A percentile compares a stretch with the other conserved stretches of the same genome.
phyloP scores from a whole-genome alignment of 306 rosid genomes.

The Begonia masoniana region DNA sequence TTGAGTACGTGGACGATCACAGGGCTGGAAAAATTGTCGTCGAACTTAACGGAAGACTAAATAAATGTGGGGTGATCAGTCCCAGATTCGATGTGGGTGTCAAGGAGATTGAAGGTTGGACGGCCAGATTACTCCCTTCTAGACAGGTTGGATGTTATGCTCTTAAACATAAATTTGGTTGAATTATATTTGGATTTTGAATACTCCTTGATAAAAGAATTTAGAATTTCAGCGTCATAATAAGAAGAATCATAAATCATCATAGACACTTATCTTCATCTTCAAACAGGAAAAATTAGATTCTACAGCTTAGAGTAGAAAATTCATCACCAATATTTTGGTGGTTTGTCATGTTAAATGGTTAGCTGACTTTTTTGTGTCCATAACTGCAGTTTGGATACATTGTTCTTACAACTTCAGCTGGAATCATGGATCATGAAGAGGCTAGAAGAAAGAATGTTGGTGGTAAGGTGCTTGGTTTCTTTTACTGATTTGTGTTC shows the following conservation, averaged over 20 bases:
- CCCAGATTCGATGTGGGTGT: slow-evolving; percentile 51
- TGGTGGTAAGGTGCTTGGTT: slow-evolving; percentile 42
- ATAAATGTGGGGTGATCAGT: slow-evolving; percentile 48
- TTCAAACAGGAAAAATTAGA: too few species aligned
- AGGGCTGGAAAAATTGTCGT: slow-evolving; percentile 48
- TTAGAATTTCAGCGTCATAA: too few species aligned
- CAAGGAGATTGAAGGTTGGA: slow-evolving; percentile 45
- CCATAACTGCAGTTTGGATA: slow-evolving; percentile 24
- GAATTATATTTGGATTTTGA: background rate
- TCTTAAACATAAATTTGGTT: background rate
- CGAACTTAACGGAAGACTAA: slow-evolving; percentile 41
- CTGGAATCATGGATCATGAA: slow-evolving; percentile 42
- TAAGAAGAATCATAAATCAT: too few species aligned
- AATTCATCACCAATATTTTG: too few species aligned
- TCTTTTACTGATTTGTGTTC: slow-evolving; percentile 21
- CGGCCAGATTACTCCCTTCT: slow-evolving; percentile 45
- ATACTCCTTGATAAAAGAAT: background rate
- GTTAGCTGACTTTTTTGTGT: background rate
- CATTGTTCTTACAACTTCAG: slow-evolving; percentile 35
- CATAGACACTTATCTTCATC: too few species aligned
- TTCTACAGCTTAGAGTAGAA: too few species aligned
- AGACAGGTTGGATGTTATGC: slow-evolving; percentile 31
- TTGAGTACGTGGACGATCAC: slow-evolving; percentile 44
- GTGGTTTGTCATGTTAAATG: too few species aligned
- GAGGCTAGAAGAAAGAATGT: slow-evolving; percentile 44